Conservation (phyloP, 2,329 filamentous ascomycete species). For the Nannizzia gypsea region DNA sequence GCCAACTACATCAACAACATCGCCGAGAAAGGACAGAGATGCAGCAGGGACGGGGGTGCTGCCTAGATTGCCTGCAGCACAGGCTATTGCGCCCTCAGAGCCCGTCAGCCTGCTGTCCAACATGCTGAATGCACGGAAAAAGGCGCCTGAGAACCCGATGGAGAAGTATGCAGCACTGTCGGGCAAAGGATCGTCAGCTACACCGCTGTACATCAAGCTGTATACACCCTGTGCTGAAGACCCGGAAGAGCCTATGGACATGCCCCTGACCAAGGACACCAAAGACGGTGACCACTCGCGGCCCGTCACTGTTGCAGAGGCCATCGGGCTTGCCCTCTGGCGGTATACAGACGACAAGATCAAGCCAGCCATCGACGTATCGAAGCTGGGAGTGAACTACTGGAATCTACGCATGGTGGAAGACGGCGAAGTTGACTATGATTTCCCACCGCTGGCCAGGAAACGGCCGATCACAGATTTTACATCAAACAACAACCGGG, state of each 20-base stretch:
- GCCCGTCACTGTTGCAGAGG: slow-evolving; percentile 48
- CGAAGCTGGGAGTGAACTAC: slow-evolving; percentile 48
- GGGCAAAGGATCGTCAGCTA: slow-evolving; percentile 45
- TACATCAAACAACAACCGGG: slow-evolving; percentile 55
- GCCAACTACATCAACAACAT: no score
- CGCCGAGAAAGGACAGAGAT: slow-evolving; percentile 41
- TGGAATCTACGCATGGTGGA: slow-evolving; percentile 59
- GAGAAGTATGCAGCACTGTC: slow-evolving; percentile 50
- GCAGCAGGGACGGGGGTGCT: slow-evolving; percentile 29
- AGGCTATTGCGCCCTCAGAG: slow-evolving; percentile 45
- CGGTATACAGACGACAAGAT: slow-evolving; percentile 48
- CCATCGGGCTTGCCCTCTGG: slow-evolving; percentile 53
- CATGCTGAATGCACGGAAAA: slow-evolving; percentile 45
- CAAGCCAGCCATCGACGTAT: slow-evolving; percentile 41
- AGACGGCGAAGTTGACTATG: slow-evolving; percentile 55
- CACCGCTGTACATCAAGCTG: slow-evolving; percentile 52
- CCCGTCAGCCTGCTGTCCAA: slow-evolving; percentile 48
- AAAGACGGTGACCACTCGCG: slow-evolving; percentile 40
- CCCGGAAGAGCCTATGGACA: slow-evolving; percentile 45
- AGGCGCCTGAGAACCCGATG: slow-evolving; percentile 48
- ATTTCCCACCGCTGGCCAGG: slow-evolving; percentile 50
- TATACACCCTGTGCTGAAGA: slow-evolving; percentile 49
- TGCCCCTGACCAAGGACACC: slow-evolving; percentile 45
- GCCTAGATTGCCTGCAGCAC: slow-evolving; percentile 47
- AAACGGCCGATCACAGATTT: slow-evolving; percentile 51